phyloP scores from a whole-genome alignment of 345 rosid genomes.

The Arabidopsis suecica region DNA sequence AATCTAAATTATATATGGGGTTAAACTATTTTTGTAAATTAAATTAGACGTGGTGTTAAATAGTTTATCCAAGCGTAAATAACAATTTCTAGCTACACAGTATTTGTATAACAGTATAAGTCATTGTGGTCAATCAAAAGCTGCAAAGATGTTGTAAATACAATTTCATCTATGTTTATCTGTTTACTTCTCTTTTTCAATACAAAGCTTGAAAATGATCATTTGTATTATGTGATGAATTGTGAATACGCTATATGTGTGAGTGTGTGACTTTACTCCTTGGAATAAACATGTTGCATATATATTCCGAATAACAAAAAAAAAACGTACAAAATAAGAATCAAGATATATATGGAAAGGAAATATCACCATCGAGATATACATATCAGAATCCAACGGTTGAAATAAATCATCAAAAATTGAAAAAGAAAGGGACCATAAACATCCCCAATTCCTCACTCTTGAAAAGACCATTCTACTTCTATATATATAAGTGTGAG shows the following conservation, averaged over 20 bases:
- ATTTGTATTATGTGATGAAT: constrained; percentile 2
- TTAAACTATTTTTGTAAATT: background rate
- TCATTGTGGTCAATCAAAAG: background rate
- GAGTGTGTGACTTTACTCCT: constrained; percentile 20
- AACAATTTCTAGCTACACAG: background rate
- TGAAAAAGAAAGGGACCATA: background rate
- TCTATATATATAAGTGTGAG: background rate
- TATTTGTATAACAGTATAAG: background rate
- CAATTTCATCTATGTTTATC: no score
- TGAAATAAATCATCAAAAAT: constrained; percentile 1
- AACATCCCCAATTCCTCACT: background rate
- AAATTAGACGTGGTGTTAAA: background rate
- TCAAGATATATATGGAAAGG: background rate
- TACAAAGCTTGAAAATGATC: background rate
- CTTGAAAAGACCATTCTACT: background rate
- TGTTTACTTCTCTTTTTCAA: background rate
- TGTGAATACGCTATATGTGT: constrained; percentile 10
- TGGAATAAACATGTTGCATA: background rate
- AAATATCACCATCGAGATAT: background rate
- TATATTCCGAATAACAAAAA: background rate
- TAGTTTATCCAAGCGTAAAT: background rate
- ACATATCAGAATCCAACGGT: constrained; percentile 27
- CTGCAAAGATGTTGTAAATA: background rate
- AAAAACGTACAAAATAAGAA: no score
- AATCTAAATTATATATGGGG: background rate